These are phyloP conservation scores for Paecilomyces sp. DNA, from an alignment of 2,329 filamentous ascomycete species.

Conservation along the genomic window DNA sequence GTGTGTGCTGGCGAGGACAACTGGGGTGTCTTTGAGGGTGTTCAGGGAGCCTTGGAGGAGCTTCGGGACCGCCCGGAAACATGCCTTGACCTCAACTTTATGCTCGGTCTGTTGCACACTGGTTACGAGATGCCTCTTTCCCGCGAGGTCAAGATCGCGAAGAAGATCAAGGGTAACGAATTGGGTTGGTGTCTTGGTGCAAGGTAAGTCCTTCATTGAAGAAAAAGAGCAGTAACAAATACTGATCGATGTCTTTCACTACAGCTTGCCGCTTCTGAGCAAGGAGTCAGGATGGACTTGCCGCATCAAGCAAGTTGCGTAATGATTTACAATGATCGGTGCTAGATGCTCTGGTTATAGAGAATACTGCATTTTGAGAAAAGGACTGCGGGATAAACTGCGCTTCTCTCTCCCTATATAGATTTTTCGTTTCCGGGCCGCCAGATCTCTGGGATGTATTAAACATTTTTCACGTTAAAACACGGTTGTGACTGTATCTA, in stretches of 20 bases:
- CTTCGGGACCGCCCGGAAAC: slow-evolving; percentile 76
- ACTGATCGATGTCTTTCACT: slow-evolving; percentile 37
- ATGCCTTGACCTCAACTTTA: slow-evolving; percentile 94
- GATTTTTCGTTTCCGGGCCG: background rate
- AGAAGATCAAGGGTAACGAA: slow-evolving; percentile 97
- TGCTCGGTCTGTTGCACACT: slow-evolving; percentile 85
- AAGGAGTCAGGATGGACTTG: slow-evolving; percentile 84
- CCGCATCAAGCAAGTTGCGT: slow-evolving; percentile 69
- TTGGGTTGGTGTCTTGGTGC: slow-evolving; percentile 96
- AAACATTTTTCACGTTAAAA: slow-evolving; percentile 1
- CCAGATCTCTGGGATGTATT: slow-evolving; percentile 9
- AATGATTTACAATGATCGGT: slow-evolving; percentile 16
- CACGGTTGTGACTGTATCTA: background rate
- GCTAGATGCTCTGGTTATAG: background rate
- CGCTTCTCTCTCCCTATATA: background rate
- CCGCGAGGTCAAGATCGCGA: slow-evolving; percentile 92
- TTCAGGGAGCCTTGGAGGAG: slow-evolving; percentile 73
- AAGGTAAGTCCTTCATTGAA: slow-evolving; percentile 54
- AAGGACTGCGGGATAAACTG: background rate
- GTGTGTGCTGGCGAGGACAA: slow-evolving; percentile 72
- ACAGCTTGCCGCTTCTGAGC: slow-evolving; percentile 73
- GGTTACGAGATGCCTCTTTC: slow-evolving; percentile 98
- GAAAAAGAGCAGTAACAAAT: slow-evolving; percentile 1
- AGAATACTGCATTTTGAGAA: no score
- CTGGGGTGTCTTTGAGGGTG: slow-evolving; percentile 74